A percentile compares a stretch with the other conserved stretches of the same genome.
Conservation (phyloP, 805 yeast species). For the Candida piceae region DNA sequence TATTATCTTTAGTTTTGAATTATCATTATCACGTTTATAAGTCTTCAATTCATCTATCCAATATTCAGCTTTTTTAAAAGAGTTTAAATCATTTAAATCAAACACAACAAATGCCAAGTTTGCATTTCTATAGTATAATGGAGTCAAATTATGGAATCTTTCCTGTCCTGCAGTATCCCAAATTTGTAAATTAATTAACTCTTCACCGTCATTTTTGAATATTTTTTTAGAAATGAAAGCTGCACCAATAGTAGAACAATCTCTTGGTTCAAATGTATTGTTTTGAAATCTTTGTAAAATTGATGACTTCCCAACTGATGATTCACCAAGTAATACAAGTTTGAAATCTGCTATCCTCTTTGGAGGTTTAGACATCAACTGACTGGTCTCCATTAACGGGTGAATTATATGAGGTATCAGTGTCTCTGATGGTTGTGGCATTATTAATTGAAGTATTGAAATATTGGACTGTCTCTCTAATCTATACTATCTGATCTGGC, state of each 20-base stretch:
- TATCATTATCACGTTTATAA: constrained; percentile 22
- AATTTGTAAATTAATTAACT: constrained; percentile 51
- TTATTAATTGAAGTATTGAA: too few species aligned
- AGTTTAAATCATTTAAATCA: constrained; percentile 55
- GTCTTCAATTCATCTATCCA: constrained; percentile 80
- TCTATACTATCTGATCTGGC: too few species aligned
- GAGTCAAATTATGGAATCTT: constrained; percentile 75
- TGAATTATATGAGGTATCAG: constrained; percentile 15
- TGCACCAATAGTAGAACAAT: constrained; percentile 97
- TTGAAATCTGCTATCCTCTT: constrained; percentile 29
- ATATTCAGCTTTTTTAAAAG: constrained; percentile 67
- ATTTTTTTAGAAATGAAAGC: constrained; percentile 87
- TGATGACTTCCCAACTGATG: constrained; percentile 65
- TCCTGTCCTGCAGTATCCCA: constrained; percentile 99
- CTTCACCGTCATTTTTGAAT: constrained; percentile 28
- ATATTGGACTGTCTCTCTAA: too few species aligned
- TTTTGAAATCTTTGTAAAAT: constrained; percentile 74
- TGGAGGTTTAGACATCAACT: constrained; percentile 15
- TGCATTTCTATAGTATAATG: constrained; percentile 78
- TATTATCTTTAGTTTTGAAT: constrained; percentile 28
- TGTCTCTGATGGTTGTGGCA: constrained; percentile 8
- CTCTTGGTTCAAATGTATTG: constrained; percentile 66
- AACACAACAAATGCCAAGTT: constrained; percentile 84
- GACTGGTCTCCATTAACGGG: constrained; percentile 1
- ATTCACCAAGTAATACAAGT: constrained; percentile 41